Conservation (phyloP, 352 stramenopile species). For the Elongisporangium senticosum region DNA sequence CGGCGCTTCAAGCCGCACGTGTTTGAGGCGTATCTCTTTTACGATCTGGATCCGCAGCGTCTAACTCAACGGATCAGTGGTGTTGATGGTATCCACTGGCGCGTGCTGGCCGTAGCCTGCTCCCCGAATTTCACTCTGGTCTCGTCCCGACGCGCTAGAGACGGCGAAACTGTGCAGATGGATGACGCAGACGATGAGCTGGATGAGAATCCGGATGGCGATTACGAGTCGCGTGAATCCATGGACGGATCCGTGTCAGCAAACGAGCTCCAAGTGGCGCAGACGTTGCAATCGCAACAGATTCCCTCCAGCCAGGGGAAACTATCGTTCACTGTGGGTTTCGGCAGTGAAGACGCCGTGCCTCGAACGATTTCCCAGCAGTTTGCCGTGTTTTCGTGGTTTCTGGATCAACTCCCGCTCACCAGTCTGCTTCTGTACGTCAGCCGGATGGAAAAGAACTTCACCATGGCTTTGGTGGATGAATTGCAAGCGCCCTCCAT, state of each 20-base stretch:
- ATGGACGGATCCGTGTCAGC: no score
- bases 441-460: neutral
- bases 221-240: no score
- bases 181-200: no score
- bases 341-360: neutral
- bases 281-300: no score
- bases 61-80: neutral
- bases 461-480: neutral
- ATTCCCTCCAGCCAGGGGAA: no score
- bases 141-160: no score
- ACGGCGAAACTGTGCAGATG: no score
- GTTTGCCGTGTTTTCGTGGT: neutral
- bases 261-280: no score
- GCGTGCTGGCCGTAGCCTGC: neutral
- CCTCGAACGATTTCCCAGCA: neutral
- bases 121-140: no score
- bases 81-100: neutral
- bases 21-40: conserved; percentile 48
- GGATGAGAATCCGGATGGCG: no score
- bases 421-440: neutral
- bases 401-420: neutral
- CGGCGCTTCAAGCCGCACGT: conserved; percentile 62
- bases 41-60: conserved; percentile 1
- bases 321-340: no score
- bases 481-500: neutral